A percentile compares a stretch with the other conserved stretches of the same genome.
These are phyloP conservation scores for Suillus weaverae DNA, from an alignment of 768 basidiomycete genomes.

Conservation along the genomic window DNA sequence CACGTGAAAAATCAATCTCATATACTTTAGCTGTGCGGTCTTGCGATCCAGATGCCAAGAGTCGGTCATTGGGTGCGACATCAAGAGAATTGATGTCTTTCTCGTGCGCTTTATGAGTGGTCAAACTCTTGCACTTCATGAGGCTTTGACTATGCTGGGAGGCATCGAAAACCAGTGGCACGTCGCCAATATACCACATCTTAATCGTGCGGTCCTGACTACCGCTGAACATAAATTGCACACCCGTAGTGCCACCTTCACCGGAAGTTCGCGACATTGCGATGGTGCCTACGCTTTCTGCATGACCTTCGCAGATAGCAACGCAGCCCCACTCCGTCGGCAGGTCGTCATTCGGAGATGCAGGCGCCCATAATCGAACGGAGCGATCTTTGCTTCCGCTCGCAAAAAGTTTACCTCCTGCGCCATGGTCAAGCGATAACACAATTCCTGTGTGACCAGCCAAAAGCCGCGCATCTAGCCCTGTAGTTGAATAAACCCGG, in stretches of 20 bases:
- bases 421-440: conserved; percentile 72
- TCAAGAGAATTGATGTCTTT: conserved; percentile 99
- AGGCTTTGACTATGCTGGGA: conserved; percentile 23
- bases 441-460: conserved; percentile 92
- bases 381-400: conserved; percentile 93
- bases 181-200: conserved; percentile 87
- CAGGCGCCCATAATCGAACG: conserved; percentile 75
- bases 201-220: conserved; percentile 98
- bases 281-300: conserved; percentile 90
- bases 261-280: conserved; percentile 66
- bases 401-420: conserved; percentile 70
- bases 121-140: conserved; percentile 68
- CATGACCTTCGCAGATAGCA: conserved; percentile 88
- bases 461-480: conserved; percentile 82
- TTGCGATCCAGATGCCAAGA: conserved; percentile 93
- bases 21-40: conserved; percentile 94
- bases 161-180: conserved; percentile 36
- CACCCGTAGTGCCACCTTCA: conserved; percentile 14
- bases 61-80: conserved; percentile 82
- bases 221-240: conserved; percentile 86
- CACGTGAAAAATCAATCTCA: conserved; percentile 59
- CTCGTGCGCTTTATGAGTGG: conserved; percentile 90
- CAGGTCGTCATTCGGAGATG: conserved; percentile 12
- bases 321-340: conserved; percentile 57
- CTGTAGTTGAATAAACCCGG: conserved; percentile 77